Base-by-base conservation (phyloP, 1,284 basidiomycete genomes). In the Naganishia liquefaciens region DNA sequence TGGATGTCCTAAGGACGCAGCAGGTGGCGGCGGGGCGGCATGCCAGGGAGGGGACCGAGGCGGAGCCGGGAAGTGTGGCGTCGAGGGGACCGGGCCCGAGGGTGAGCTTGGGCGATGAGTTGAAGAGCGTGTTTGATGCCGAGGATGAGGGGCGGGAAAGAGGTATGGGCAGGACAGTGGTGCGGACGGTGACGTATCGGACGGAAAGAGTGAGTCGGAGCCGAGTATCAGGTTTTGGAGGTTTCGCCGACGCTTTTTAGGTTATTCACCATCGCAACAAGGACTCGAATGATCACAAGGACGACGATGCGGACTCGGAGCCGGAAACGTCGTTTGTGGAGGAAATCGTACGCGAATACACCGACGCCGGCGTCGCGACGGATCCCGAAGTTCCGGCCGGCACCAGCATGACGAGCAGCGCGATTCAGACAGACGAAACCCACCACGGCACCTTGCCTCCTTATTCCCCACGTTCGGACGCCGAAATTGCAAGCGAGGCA, bases 381-480 rank as follows among this genome's bases (percentile, higher is more conserved):
- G 63, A 64, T 47, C 49, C 58, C 15, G n/a, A 28, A 11, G 53
- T 47, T 2, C 21, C 23, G 10, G 30, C 21, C 21, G 33, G 4
- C 13, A 37, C 33, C 33, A 7, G 49, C 52, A 58, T 39, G 27
- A 23, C 47, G 27, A 55, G 47, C 25, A 33, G 28, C 19, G 15
- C 63, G 3, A 60, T 52, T n/a, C 63, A 64, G 21, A 64, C 63
- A 2, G 63, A 64, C 39, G 47, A 58, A 42, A 58, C 63, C 25
- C 54, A 58, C 39, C 47, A 55, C 21, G 52, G 49, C 47, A 30
- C 43, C 7, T 30, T 64, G 17, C 63, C 63, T 6, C 63, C 63
- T n/a, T 64, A 64, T 43, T 58, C 63, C 0, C 54, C 63, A 1
- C 55, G 55, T n/a, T 44, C 54, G 5, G 54, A 55, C 37, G 21